Percentiles rank a stretch among this genome's conserved stretches.
phyloP scores from a whole-genome alignment of 2,329 filamentous ascomycete genomes.

The Diaporthe ilicicola region DNA sequence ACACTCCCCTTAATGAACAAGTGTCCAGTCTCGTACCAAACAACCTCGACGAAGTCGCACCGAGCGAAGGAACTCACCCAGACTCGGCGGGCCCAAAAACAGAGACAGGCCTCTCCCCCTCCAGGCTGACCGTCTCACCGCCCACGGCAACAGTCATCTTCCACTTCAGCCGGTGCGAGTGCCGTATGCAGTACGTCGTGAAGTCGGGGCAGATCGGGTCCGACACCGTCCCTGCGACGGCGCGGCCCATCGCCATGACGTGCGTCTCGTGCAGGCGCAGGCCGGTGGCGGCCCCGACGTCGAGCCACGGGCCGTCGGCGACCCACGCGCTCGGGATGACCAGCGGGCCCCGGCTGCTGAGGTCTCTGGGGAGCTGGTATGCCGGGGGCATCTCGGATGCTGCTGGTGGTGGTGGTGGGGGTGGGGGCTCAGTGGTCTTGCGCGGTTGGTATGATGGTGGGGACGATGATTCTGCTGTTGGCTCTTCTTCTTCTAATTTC shows the following conservation, averaged over 20 bases:
- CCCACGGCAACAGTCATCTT: slow-evolving; percentile 22
- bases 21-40: too few relatives aligned
- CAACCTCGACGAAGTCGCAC: too few relatives aligned
- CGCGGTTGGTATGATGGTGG: background rate
- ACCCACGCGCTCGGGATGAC: slow-evolving; percentile 1
- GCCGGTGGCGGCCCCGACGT: background rate
- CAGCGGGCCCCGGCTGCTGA: background rate
- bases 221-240: background rate
- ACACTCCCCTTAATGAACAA: too few relatives aligned
- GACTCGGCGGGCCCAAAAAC: slow-evolving; percentile 1
- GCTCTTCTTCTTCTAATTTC: background rate
- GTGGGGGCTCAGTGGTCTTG: background rate
- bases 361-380: background rate
- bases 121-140: slow-evolving; percentile 6
- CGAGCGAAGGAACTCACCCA: background rate
- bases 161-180: slow-evolving; percentile 38
- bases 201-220: slow-evolving; percentile 35
- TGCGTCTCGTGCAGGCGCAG: background rate
- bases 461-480: background rate
- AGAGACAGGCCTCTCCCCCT: background rate
- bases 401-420: background rate
- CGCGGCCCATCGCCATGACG: background rate
- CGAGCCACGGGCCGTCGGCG: background rate
- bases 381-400: background rate
- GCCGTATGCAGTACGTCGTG: slow-evolving; percentile 40